These are phyloP conservation scores for Lepidium didymum DNA, from an alignment of 345 rosid species.

Conservation along the genomic window DNA sequence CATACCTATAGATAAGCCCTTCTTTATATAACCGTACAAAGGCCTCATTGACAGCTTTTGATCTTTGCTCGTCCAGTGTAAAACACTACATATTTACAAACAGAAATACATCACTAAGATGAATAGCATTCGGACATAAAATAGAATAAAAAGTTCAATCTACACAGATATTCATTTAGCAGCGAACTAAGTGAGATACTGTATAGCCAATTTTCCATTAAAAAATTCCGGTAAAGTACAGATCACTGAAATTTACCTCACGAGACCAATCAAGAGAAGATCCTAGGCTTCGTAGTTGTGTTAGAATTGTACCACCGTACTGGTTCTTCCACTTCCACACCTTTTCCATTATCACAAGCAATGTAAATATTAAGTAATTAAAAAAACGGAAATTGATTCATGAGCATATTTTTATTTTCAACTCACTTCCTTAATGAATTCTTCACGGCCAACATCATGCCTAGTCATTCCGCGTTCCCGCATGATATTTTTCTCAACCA, in stretches of 20 bases:
- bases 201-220: background rate
- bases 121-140: background rate
- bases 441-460: conserved; percentile 91
- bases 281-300: conserved; percentile 71
- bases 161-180: background rate
- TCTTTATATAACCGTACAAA: conserved; percentile 66
- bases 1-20: conserved; percentile 84
- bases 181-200: background rate
- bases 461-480: conserved; percentile 66
- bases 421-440: conserved; percentile 74
- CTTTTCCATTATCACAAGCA: conserved; percentile 31
- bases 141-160: background rate
- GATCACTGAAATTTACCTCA: conserved; percentile 49
- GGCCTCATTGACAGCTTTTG: conserved; percentile 84
- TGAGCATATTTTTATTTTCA: background rate
- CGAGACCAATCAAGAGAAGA: conserved; percentile 99
- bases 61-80: conserved; percentile 91
- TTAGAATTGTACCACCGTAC: conserved; percentile 69
- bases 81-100: conserved; percentile 49
- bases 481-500: conserved; percentile 89
- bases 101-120: conserved; percentile 10
- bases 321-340: conserved; percentile 93
- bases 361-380: background rate
- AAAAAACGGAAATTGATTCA: background rate
- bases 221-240: background rate